phyloP scores from a whole-genome alignment of 306 rosid species.

The Hippophae rhamnoides region DNA sequence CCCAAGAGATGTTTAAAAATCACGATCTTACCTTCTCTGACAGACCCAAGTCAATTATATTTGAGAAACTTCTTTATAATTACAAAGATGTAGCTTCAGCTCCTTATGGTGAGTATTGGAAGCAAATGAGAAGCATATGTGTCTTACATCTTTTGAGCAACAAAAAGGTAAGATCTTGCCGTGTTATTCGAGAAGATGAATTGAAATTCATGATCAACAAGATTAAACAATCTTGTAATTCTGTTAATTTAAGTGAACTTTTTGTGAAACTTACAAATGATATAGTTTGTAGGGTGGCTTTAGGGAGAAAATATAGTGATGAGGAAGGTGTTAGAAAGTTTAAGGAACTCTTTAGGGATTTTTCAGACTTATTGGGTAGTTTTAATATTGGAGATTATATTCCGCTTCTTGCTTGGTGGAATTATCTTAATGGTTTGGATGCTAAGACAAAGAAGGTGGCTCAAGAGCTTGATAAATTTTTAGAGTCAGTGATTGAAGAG shows the following conservation, averaged over 20 bases:
- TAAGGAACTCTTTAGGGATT: constrained; percentile 9
- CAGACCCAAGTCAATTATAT: constrained; percentile 9
- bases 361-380: constrained; percentile 1
- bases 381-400: constrained; percentile 11
- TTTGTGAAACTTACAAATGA: neutral
- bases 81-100: constrained; percentile 30
- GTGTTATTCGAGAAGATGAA: constrained; percentile 10
- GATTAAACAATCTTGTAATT: neutral
- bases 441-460: constrained; percentile 14
- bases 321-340: constrained; percentile 10
- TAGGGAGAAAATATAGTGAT: constrained; percentile 10
- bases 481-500: constrained; percentile 6
- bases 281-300: constrained; percentile 14
- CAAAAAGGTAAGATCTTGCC: constrained; percentile 7
- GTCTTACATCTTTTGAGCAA: constrained; percentile 9
- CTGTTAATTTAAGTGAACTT: constrained; percentile 13
- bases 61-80: constrained; percentile 27
- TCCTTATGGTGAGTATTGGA: constrained; percentile 43
- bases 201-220: constrained; percentile 2
- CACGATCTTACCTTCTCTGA: constrained; percentile 29
- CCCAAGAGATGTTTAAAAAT: constrained; percentile 37
- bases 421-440: constrained; percentile 1
- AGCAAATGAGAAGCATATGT: constrained; percentile 28
- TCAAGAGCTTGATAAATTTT: constrained; percentile 12
- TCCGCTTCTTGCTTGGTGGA: constrained; percentile 16